Evolutionary conservation across 1,284 basidiomycete species (phyloP), one percentile per base, ranked within the genome.

Genomic region (Mycosarcoma maydis): DNA sequence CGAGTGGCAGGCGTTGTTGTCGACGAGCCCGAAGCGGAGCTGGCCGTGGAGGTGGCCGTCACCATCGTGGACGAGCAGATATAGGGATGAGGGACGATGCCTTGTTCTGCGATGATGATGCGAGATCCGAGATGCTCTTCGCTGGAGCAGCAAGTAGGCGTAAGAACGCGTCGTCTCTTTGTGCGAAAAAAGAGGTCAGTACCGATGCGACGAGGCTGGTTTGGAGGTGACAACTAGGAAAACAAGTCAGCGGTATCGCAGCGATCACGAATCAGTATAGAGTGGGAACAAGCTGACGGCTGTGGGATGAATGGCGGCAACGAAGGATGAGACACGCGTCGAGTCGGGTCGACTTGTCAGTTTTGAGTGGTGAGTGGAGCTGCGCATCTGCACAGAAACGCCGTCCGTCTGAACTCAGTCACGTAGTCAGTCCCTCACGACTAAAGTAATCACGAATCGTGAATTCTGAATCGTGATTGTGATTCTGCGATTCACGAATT

Each of bases 31-130:
- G 55, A 24, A 5, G 55, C 29, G 2, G 51, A 54, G 54, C 55
- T 48, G 32, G 46, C 30, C 4, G 65, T 58, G 45, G 50, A 39
- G 4, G 61, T 59, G 9, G 54, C 46, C 22, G 65, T 61, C 38
- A 47, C 54, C 58, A 61, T 68, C 41, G 16, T 38, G 19, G 29
- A 42, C 29, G 13, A 30, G 14, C 22, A 24, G 36, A 32, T 38
- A 16, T 32, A 38, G 17, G 14, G 20, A 14, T 17, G 27, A 39
- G 16, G 36, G 3, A 1, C 0, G 6, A 24, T 10, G 22, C 43
- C 14, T 23, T 4, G 37, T 13, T 22, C 13, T 27, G 33, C 26
- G 41, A 44, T 33, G 36, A 7, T 6, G 54, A 17, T 23, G 23
- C 4, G 13, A 36, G n/a, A n/a, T n/a, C n/a, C n/a, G n/a, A n/a